These are phyloP conservation scores for Stachybotrys chartarum DNA, from an alignment of 2,329 filamentous ascomycete genomes.

Conservation along the genomic window DNA sequence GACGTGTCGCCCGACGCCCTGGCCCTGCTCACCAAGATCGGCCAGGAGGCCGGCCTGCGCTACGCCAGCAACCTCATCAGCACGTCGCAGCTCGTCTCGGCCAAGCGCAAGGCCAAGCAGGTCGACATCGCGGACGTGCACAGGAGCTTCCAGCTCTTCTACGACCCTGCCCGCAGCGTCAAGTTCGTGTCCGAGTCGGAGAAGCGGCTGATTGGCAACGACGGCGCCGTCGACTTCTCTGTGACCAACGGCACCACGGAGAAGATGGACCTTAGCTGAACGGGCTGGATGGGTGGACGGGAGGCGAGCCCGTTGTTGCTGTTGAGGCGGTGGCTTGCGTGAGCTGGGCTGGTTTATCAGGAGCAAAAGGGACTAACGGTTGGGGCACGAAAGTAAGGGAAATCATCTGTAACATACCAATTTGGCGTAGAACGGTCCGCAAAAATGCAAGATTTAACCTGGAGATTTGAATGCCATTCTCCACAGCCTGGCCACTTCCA, in stretches of 20 bases:
- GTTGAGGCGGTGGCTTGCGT: neutral
- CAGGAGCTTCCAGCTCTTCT: constrained; percentile 89
- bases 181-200: constrained; percentile 88
- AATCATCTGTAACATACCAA: neutral
- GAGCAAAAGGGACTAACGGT: neutral
- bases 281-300: neutral
- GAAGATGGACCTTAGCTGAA: constrained; percentile 39
- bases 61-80: constrained; percentile 99
- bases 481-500: no score
- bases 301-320: neutral
- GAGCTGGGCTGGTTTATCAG: neutral
- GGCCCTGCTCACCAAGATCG: constrained; percentile 91
- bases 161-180: constrained; percentile 80
- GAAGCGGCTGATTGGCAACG: constrained; percentile 85
- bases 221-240: constrained; percentile 69
- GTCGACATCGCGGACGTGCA: constrained; percentile 85
- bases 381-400: neutral
- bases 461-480: no score
- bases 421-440: neutral
- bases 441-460: neutral
- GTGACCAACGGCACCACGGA: constrained; percentile 27
- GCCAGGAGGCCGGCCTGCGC: constrained; percentile 80
- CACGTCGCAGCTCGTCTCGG: constrained; percentile 78
- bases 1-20: constrained; percentile 86
- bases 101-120: constrained; percentile 79